Conservation (phyloP, 345 rosid species). For the Melaleuca alternifolia region DNA sequence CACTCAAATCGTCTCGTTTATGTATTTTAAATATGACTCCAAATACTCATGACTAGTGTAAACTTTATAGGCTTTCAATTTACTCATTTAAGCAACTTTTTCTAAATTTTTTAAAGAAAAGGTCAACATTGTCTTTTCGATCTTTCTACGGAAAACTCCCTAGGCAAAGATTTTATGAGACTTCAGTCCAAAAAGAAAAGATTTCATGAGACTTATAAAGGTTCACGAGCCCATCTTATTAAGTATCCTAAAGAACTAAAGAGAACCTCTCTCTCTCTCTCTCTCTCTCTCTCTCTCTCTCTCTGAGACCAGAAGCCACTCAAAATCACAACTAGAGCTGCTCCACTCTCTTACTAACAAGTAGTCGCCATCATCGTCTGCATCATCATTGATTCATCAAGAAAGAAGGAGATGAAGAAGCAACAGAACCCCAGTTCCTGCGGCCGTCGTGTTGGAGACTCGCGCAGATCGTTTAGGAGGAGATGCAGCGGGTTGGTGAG, state of each 20-base stretch:
- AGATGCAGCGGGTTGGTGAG: slow-evolving; percentile 7
- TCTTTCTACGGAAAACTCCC: not conserved
- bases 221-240: not conserved
- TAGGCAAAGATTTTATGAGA: not conserved
- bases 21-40: not conserved
- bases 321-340: not conserved
- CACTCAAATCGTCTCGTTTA: not conserved
- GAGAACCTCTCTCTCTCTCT: not conserved
- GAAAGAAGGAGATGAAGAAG: not conserved
- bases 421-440: not conserved
- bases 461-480: not conserved
- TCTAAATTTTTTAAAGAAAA: not conserved
- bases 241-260: not conserved
- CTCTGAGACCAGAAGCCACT: not conserved
- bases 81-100: not conserved
- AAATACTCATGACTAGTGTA: not conserved
- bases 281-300: not conserved
- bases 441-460: not conserved
- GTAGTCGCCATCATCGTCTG: not conserved
- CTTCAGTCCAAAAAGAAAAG: not conserved
- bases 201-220: not conserved
- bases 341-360: not conserved
- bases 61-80: not conserved
- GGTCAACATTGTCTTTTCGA: not conserved
- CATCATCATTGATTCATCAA: not conserved